Percentiles rank a stretch among this genome's conserved stretches.
phyloP scores from a whole-genome alignment of 768 basidiomycete genomes.

The Ramaria sp. region DNA sequence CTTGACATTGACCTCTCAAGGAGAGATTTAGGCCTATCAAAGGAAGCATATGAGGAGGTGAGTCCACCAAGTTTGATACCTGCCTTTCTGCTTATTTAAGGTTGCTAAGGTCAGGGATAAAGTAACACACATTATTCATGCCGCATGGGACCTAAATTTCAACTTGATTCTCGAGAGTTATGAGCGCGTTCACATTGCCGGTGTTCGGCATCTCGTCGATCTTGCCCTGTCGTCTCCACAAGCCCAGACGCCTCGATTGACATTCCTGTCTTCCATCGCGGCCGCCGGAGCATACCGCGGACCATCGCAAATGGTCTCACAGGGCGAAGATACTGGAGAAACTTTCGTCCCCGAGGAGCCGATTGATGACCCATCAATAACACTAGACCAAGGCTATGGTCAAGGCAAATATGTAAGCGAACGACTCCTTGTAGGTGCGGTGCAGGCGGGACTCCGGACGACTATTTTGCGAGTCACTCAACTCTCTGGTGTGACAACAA shows the following conservation, averaged over 20 bases:
- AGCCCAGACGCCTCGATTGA: background rate
- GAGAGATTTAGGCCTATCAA: background rate
- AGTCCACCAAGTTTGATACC: background rate
- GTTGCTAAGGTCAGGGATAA: background rate
- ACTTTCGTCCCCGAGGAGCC: background rate
- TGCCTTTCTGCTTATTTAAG: background rate
- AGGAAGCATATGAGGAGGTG: conserved; percentile 1
- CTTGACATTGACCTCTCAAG: conserved; percentile 3
- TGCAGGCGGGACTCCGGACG: background rate
- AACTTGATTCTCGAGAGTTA: conserved; percentile 10
- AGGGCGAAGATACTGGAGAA: background rate
- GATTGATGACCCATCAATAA: background rate
- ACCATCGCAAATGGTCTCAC: background rate
- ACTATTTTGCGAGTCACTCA: background rate
- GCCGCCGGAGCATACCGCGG: background rate
- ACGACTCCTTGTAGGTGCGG: background rate
- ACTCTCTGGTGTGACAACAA: background rate
- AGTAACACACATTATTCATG: conserved; percentile 10
- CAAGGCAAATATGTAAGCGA: conserved; percentile 5
- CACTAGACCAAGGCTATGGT: background rate
- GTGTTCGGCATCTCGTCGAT: conserved; percentile 11
- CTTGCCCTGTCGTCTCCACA: conserved; percentile 10
- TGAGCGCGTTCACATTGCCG: conserved; percentile 11
- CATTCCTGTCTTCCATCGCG: conserved; percentile 5
- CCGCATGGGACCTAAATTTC: conserved; percentile 12